phyloP scores from a whole-genome alignment of 352 stramenopile genomes.

The Phytophthora sansomeana region DNA sequence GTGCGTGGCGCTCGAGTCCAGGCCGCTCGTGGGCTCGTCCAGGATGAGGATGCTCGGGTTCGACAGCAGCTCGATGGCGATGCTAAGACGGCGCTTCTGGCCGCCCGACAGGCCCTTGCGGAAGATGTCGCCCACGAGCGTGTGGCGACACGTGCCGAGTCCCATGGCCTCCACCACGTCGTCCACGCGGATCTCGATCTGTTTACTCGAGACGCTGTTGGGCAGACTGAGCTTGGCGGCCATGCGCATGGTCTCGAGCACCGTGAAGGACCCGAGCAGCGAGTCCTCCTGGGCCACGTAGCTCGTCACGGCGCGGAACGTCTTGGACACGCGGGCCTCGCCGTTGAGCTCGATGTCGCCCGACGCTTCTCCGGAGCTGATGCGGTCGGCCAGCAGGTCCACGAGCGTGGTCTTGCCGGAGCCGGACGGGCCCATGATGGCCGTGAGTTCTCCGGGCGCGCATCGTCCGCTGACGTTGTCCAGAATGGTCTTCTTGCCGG shows the following conservation, averaged over 20 bases:
- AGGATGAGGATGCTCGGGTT: conserved; percentile 81
- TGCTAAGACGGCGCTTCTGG: conserved; percentile 79
- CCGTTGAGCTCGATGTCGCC: conserved; percentile 65
- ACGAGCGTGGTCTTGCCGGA: conserved; percentile 72
- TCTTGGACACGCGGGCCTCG: conserved; percentile 33
- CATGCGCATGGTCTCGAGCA: conserved; percentile 72
- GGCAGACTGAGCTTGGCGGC: conserved; percentile 66
- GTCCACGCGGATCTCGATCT: conserved; percentile 49
- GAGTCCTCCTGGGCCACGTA: conserved; percentile 82
- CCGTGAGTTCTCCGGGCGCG: conserved; percentile 60
- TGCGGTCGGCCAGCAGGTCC: conserved; percentile 68
- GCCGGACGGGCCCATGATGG: conserved; percentile 71
- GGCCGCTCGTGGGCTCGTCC: conserved; percentile 75
- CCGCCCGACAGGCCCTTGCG: conserved; percentile 77
- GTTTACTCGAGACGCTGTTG: conserved; percentile 27
- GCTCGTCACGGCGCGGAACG: conserved; percentile 52
- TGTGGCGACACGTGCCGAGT: conserved; percentile 49
- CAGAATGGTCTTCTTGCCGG: conserved; percentile 53
- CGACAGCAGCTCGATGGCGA: conserved; percentile 82
- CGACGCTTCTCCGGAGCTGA: conserved; percentile 50
- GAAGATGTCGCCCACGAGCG: conserved; percentile 81
- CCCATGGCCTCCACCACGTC: conserved; percentile 66
- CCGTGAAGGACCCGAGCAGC: conserved; percentile 71
- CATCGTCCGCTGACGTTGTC: conserved; percentile 63
- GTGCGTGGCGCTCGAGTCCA: conserved; percentile 59